Base-by-base conservation (phyloP, 2,329 filamentous ascomycete genomes). In the Alternaria atra region DNA sequence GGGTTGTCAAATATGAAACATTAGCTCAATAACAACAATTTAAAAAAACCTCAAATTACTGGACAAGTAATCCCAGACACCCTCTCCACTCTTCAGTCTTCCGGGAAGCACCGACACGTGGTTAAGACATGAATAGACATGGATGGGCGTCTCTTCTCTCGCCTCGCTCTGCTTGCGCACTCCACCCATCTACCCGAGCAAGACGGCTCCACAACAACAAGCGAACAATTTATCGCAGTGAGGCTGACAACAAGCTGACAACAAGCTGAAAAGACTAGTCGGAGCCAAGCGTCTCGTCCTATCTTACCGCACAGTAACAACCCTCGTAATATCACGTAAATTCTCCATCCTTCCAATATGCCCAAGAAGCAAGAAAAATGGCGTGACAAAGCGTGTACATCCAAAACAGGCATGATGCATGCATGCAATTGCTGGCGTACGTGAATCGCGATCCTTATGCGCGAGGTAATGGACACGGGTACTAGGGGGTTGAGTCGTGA, bases 1-100 rank as follows among this genome's bases (percentile, higher is more conserved):
- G 46, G 37, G 30, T 50, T 37, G 32, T 37, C 46, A 37, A 50
- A 34, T 50, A 27, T 50, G 46, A 50, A 50, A 50, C 46, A 13
- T 50, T 50, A 50, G 46, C 32, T 35, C 15, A 6, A 43, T 20
- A 43, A 37, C 46, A 37, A 25, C 20, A 50, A 50, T 35, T 37
- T 35, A 43, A 35, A 44, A 44, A 27, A 2, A 12, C 3, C 15
- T 3, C 37, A 40, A 34, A 35, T 50, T 23, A 35, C 20, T 10
- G 13, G 27, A n/a, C 30, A 37, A 42, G 30, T 37, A 17, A 37
- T 50, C 30, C 13, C 2, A 37, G 20, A 12, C 32, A 27, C 7
- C 9, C 32, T 27, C 23, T 7, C 8, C 20, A n/a, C 20, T 23
- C 30, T 44, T 35, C 46, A 50, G 23, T 23, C 15, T 6, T 37